phyloP scores from a whole-genome alignment of 2,329 filamentous ascomycete genomes.

The Thielaviopsis populi region DNA sequence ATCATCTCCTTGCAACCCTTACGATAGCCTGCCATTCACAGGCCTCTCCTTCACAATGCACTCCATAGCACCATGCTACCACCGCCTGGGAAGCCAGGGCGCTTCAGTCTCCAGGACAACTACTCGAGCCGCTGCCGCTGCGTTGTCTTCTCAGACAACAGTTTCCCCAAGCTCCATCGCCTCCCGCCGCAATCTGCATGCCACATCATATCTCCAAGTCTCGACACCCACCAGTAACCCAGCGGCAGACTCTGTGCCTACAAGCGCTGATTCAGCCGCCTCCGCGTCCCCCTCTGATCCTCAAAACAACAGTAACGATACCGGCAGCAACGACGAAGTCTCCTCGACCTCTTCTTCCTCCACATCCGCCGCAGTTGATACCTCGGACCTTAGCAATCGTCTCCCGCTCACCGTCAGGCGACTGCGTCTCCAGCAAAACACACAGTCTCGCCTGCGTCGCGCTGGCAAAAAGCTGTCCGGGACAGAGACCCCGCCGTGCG shows the following conservation, averaged over 20 bases:
- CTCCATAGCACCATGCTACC: constrained; percentile 8
- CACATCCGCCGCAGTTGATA: not conserved
- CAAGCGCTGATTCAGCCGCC: not conserved
- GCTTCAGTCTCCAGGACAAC: not conserved
- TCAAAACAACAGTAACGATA: not conserved
- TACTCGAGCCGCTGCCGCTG: not conserved
- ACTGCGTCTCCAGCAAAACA: constrained; percentile 8
- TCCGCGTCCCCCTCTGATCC: not conserved
- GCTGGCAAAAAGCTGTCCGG: not conserved
- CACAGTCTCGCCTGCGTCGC: not conserved
- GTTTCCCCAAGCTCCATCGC: not conserved
- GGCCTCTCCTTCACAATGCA: not conserved
- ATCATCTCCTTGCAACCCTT: not conserved
- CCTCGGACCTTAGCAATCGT: not conserved
- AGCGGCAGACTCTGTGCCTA: not conserved
- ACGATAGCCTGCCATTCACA: too few relatives aligned
- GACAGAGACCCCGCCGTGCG: not conserved
- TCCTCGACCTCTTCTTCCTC: not conserved
- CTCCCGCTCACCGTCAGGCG: constrained; percentile 11
- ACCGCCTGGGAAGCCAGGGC: not conserved
- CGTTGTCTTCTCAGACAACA: not conserved
- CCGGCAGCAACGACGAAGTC: not conserved
- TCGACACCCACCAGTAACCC: not conserved
- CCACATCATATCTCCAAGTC: not conserved
- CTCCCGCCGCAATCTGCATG: not conserved